Percentiles rank a stretch among this genome's conserved stretches.
Conservation (phyloP, 202 grass and related monocot genomes). For the Sporobolus alterniflorus region DNA sequence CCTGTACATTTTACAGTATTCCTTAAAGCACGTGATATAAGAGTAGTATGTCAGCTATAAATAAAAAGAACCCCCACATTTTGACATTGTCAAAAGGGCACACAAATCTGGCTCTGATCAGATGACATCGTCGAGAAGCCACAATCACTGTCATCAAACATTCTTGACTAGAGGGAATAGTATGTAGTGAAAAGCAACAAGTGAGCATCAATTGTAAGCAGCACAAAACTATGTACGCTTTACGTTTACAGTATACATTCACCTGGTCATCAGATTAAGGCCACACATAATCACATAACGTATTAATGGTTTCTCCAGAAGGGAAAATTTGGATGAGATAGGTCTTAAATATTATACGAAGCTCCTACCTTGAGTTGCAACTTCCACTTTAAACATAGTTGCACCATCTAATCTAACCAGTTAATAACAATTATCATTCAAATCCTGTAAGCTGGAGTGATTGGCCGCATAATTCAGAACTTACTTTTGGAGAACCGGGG, state of each 20-base stretch:
- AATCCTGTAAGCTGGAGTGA: background rate
- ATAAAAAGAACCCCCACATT: too few relatives aligned
- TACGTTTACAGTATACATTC: background rate
- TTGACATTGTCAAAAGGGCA: too few relatives aligned
- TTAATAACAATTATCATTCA: background rate
- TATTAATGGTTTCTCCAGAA: background rate
- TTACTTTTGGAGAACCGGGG: constrained; percentile 40
- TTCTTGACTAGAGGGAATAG: background rate
- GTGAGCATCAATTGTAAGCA: background rate
- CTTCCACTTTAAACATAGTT: constrained; percentile 4
- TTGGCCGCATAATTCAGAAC: background rate
- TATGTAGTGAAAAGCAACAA: background rate
- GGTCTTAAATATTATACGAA: too few relatives aligned
- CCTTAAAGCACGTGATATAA: too few relatives aligned
- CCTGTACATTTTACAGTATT: too few relatives aligned
- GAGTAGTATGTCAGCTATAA: too few relatives aligned
- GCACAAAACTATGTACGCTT: background rate
- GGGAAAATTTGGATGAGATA: background rate
- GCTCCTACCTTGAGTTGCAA: too few relatives aligned
- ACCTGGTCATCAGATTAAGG: background rate
- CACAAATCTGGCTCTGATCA: too few relatives aligned
- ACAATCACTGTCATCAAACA: background rate
- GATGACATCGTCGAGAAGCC: too few relatives aligned
- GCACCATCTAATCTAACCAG: constrained; percentile 8
- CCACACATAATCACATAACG: background rate